phyloP scores from a whole-genome alignment of 2,329 filamentous ascomycete genomes.

The Ascochyta clinopodiicola region DNA sequence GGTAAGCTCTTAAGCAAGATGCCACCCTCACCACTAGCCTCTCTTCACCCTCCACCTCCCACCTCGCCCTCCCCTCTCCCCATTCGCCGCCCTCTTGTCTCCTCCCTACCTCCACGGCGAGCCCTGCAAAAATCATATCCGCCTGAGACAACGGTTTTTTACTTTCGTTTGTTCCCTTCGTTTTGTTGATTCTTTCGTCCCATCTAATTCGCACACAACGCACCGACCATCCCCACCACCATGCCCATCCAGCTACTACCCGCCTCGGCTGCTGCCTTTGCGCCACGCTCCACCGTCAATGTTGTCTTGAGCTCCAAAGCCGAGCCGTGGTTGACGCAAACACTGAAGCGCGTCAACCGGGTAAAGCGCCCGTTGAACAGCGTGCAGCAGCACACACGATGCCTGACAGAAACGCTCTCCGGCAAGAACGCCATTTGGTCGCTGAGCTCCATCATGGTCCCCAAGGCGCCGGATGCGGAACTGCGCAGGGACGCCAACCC shows the following conservation, averaged over 20 bases:
- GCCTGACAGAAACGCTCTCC: constrained; percentile 92
- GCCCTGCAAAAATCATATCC: constrained; percentile 44
- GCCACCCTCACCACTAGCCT: constrained; percentile 47
- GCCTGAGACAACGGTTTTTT: constrained; percentile 46
- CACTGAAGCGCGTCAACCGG: constrained; percentile 93
- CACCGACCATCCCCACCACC: constrained; percentile 34
- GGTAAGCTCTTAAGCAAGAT: constrained; percentile 46
- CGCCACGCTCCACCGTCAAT: constrained; percentile 90
- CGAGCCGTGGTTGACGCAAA: constrained; percentile 96
- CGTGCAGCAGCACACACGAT: constrained; percentile 92
- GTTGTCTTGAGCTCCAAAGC: constrained; percentile 91
- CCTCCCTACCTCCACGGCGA: constrained; percentile 41
- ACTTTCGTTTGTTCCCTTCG: constrained; percentile 33
- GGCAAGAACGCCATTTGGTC: constrained; percentile 93
- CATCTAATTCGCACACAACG: constrained; percentile 41
- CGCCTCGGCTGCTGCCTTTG: constrained; percentile 94
- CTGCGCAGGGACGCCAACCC: constrained; percentile 82
- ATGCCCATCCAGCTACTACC: constrained; percentile 96
- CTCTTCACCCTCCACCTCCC: constrained; percentile 51
- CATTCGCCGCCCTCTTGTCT: constrained; percentile 51
- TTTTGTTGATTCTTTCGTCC: constrained; percentile 46
- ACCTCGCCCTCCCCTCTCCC: constrained; percentile 52
- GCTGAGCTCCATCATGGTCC: constrained; percentile 88
- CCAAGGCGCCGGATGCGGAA: constrained; percentile 86
- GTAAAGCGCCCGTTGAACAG: constrained; percentile 98